Evolutionary conservation across 345 rosid species (phyloP).

Genomic region (Trapa incisa): DNA sequence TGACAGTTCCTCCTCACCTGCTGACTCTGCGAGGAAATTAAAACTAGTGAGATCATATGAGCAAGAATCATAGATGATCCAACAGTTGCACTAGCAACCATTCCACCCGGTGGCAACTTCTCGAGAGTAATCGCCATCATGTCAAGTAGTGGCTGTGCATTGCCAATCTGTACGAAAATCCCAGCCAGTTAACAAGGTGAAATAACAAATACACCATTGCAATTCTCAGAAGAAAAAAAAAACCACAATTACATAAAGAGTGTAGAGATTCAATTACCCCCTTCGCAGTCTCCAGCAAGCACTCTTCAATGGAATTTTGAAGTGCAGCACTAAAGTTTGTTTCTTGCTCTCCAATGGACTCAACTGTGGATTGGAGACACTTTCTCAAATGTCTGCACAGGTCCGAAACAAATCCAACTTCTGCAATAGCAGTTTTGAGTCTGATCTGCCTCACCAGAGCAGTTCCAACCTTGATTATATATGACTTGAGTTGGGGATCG

Average conservation of each 20-base stretch:
- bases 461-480: conserved; percentile 62
- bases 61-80: conserved; percentile 74
- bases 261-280: conserved; percentile 36
- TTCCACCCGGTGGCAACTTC: conserved; percentile 64
- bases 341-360: conserved; percentile 58
- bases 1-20: conserved; percentile 33
- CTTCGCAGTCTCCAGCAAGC: conserved; percentile 77
- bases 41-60: conserved; percentile 57
- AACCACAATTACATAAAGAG: not conserved
- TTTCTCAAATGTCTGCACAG: conserved; percentile 90
- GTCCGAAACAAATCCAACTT: conserved; percentile 72
- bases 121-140: conserved; percentile 81
- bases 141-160: conserved; percentile 50
- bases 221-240: no score
- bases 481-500: conserved; percentile 66
- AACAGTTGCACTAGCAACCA: conserved; percentile 61
- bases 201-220: not conserved
- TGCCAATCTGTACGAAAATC: conserved; percentile 32
- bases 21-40: conserved; percentile 38
- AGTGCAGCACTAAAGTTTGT: conserved; percentile 46
- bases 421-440: conserved; percentile 47
- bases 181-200: not conserved
- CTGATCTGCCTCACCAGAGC: conserved; percentile 67
- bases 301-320: conserved; percentile 83
- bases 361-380: conserved; percentile 67